Evolutionary conservation across 2,329 filamentous ascomycete species (phyloP).

Genomic region (Fusarium sp.): DNA sequence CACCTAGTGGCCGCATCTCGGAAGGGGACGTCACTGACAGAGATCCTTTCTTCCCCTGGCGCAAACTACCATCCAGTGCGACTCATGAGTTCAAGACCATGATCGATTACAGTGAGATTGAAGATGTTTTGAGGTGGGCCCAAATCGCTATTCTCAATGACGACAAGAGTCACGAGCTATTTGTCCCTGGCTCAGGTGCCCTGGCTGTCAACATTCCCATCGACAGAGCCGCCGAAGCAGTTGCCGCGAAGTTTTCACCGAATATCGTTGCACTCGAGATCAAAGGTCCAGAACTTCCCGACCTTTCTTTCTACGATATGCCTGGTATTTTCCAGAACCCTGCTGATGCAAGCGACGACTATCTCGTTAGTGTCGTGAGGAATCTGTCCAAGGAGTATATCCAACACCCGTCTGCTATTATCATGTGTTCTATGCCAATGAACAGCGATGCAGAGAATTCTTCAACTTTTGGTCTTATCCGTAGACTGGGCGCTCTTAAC

Average conservation of each 20-base stretch:
- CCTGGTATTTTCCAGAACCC: slow-evolving; percentile 83
- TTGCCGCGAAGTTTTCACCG: slow-evolving; percentile 78
- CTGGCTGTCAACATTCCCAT: slow-evolving; percentile 50
- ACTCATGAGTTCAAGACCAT: slow-evolving; percentile 72
- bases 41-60: slow-evolving; percentile 75
- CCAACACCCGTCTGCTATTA: slow-evolving; percentile 73
- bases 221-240: slow-evolving; percentile 52
- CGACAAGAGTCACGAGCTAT: slow-evolving; percentile 60
- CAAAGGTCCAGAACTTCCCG: slow-evolving; percentile 74
- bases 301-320: slow-evolving; percentile 85
- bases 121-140: slow-evolving; percentile 75
- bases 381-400: slow-evolving; percentile 79
- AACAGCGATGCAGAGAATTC: slow-evolving; percentile 82
- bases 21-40: slow-evolving; percentile 59
- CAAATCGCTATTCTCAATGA: slow-evolving; percentile 83
- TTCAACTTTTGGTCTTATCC: slow-evolving; percentile 73
- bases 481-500: slow-evolving; percentile 63
- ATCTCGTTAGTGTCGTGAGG: slow-evolving; percentile 76
- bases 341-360: slow-evolving; percentile 70
- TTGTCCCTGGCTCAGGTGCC: slow-evolving; percentile 61
- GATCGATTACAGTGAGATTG: slow-evolving; percentile 69
- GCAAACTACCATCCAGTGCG: slow-evolving; percentile 55
- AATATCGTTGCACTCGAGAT: slow-evolving; percentile 85
- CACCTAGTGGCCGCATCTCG: slow-evolving; percentile 51
- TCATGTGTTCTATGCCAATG: slow-evolving; percentile 82